phyloP scores from a whole-genome alignment of 805 yeast genomes.

The Ogataea angusta region DNA sequence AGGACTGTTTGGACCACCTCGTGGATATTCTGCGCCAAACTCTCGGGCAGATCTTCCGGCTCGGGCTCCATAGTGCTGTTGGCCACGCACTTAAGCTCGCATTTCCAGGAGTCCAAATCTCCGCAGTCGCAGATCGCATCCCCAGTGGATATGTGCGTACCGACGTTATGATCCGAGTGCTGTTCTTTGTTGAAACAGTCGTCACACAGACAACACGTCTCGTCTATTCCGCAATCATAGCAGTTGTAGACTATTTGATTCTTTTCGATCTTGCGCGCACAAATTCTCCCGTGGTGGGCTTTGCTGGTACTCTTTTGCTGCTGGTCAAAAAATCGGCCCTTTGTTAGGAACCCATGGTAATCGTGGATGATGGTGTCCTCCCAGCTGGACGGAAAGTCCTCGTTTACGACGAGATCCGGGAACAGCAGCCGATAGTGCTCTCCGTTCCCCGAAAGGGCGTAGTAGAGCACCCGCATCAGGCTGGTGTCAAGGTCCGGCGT shows the following conservation, averaged over 20 bases:
- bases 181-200: slow-evolving; percentile 69
- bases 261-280: slow-evolving; percentile 58
- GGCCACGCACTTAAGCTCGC: slow-evolving; percentile 46
- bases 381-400: slow-evolving; percentile 26
- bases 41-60: slow-evolving; percentile 18
- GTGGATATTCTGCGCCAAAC: slow-evolving; percentile 22
- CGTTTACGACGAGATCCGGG: slow-evolving; percentile 14
- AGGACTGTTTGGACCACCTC: slow-evolving; percentile 31
- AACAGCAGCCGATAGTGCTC: slow-evolving; percentile 15
- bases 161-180: slow-evolving; percentile 64
- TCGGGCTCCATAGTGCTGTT: slow-evolving; percentile 14
- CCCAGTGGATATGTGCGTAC: slow-evolving; percentile 46
- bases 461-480: slow-evolving; percentile 17
- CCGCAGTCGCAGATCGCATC: slow-evolving; percentile 75
- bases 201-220: slow-evolving; percentile 73
- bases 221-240: slow-evolving; percentile 72
- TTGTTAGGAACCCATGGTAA: slow-evolving; percentile 5
- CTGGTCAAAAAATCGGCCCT: slow-evolving; percentile 22
- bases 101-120: slow-evolving; percentile 61
- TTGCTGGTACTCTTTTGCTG: slow-evolving; percentile 22
- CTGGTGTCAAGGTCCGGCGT: slow-evolving; percentile 19
- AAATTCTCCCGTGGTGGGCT: slow-evolving; percentile 58
- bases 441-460: slow-evolving; percentile 17
- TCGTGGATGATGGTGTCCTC: slow-evolving; percentile 20
- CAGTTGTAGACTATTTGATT: slow-evolving; percentile 74